These are phyloP conservation scores for Strigomonas galati DNA, from an alignment of 208 protist genomes.

Conservation along the genomic window DNA sequence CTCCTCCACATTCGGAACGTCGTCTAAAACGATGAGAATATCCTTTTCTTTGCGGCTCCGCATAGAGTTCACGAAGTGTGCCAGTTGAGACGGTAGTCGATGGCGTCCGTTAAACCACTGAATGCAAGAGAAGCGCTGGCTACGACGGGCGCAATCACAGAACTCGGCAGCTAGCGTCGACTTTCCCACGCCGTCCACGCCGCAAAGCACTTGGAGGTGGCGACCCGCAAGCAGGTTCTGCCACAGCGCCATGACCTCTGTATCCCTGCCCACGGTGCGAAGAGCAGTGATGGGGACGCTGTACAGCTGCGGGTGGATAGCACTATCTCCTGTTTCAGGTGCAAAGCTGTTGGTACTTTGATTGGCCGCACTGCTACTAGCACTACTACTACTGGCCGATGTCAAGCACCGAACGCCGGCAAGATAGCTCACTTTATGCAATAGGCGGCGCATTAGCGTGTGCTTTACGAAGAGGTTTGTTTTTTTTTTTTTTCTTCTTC, in stretches of 20 bases:
- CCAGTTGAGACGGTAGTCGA: slow-evolving; percentile 26
- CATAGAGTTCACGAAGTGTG: slow-evolving; percentile 76
- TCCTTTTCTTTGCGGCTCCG: slow-evolving; percentile 68
- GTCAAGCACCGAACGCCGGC: too few relatives aligned
- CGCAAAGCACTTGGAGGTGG: slow-evolving; percentile 61
- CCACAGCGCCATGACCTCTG: slow-evolving; percentile 72
- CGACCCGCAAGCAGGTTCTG: slow-evolving; percentile 73
- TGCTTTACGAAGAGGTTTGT: too few relatives aligned
- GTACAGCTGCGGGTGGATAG: slow-evolving; percentile 68
- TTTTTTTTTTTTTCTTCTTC: too few relatives aligned
- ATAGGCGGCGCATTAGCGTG: too few relatives aligned
- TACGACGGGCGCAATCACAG: slow-evolving; percentile 61
- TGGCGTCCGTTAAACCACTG: slow-evolving; percentile 75
- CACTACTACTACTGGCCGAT: too few relatives aligned
- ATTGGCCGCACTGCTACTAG: too few relatives aligned
- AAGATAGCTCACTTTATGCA: too few relatives aligned
- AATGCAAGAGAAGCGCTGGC: slow-evolving; percentile 82
- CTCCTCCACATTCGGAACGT: slow-evolving; percentile 31
- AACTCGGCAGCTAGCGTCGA: slow-evolving; percentile 84
- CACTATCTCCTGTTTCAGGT: slow-evolving; percentile 7
- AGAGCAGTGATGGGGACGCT: slow-evolving; percentile 47
- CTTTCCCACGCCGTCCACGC: slow-evolving; percentile 84
- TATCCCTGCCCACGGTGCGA: slow-evolving; percentile 57
- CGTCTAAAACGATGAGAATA: slow-evolving; percentile 82
- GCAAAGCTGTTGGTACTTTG: slow-evolving; percentile 1